phyloP scores from a whole-genome alignment of 225 moss, liverwort and hornwort species.

The Pseudisothecium myosuroides region DNA sequence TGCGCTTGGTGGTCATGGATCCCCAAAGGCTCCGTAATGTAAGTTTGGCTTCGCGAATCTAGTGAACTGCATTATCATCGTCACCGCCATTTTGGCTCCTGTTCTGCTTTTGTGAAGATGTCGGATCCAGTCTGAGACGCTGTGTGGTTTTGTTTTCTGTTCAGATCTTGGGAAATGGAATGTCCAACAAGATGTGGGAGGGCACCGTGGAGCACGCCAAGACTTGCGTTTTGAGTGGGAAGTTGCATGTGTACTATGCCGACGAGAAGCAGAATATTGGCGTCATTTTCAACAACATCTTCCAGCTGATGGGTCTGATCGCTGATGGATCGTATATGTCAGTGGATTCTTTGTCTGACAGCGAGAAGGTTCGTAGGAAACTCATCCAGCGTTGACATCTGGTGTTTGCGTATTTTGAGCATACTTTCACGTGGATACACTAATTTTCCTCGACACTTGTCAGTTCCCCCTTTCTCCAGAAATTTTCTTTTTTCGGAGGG shows the following conservation, averaged over 20 bases:
- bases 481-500: background rate
- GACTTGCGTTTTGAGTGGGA: slow-evolving; percentile 35
- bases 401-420: background rate
- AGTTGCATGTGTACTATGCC: slow-evolving; percentile 32
- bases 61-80: background rate
- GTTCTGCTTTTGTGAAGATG: background rate
- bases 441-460: background rate
- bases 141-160: background rate
- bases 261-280: slow-evolving; percentile 36
- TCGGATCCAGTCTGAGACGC: background rate
- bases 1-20: slow-evolving; percentile 39
- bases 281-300: slow-evolving; percentile 42
- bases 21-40: slow-evolving; percentile 34
- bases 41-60: background rate
- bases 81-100: background rate
- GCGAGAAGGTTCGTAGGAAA: slow-evolving; percentile 19
- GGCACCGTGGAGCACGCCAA: slow-evolving; percentile 41
- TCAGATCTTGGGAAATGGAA: slow-evolving; percentile 41
- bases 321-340: slow-evolving; percentile 53
- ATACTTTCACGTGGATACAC: background rate
- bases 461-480: background rate
- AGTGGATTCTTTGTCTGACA: slow-evolving; percentile 44
- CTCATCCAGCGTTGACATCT: background rate
- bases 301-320: slow-evolving; percentile 41
- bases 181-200: slow-evolving; percentile 55